A percentile compares a stretch with the other conserved stretches of the same genome.
phyloP scores from a whole-genome alignment of 331 rosid genomes.

The Saraca asoca region DNA sequence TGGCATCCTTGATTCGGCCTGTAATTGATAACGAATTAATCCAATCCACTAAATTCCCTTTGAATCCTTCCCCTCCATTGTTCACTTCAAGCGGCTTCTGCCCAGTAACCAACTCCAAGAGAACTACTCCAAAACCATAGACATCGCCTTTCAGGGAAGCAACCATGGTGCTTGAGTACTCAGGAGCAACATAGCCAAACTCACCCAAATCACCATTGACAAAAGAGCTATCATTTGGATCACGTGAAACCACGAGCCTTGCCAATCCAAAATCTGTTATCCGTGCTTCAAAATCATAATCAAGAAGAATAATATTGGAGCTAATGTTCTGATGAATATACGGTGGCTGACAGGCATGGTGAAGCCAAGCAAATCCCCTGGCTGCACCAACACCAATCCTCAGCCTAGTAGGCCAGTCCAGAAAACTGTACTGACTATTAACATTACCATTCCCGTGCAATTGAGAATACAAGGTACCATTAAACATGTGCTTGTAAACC shows the following conservation, averaged over 20 bases:
- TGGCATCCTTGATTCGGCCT: conserved; percentile 44
- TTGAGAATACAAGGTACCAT: conserved; percentile 53
- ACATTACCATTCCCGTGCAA: conserved; percentile 48
- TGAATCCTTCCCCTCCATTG: conserved; percentile 47
- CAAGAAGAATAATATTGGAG: conserved; percentile 57
- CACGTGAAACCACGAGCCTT: conserved; percentile 48
- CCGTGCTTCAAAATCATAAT: conserved; percentile 62
- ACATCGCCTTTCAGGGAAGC: conserved; percentile 61
- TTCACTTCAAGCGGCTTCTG: conserved; percentile 53
- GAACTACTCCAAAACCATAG: conserved; percentile 60
- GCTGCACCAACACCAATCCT: conserved; percentile 61
- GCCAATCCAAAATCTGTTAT: conserved; percentile 59
- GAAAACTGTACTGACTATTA: conserved; percentile 49
- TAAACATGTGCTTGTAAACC: conserved; percentile 66
- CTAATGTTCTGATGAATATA: conserved; percentile 56
- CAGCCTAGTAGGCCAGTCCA: conserved; percentile 62
- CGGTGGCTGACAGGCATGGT: conserved; percentile 60
- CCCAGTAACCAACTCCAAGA: conserved; percentile 56
- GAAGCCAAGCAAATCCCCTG: conserved; percentile 70
- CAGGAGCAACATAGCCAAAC: conserved; percentile 62
- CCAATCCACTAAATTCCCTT: conserved; percentile 62
- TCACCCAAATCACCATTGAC: conserved; percentile 60
- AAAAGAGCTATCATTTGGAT: conserved; percentile 52
- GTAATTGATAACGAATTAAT: conserved; percentile 38
- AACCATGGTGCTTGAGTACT: conserved; percentile 58